These are phyloP conservation scores for Choanephora cucurbitarum DNA, from an alignment of 371 early-diverging fungal genomes.

Conservation along the genomic window DNA sequence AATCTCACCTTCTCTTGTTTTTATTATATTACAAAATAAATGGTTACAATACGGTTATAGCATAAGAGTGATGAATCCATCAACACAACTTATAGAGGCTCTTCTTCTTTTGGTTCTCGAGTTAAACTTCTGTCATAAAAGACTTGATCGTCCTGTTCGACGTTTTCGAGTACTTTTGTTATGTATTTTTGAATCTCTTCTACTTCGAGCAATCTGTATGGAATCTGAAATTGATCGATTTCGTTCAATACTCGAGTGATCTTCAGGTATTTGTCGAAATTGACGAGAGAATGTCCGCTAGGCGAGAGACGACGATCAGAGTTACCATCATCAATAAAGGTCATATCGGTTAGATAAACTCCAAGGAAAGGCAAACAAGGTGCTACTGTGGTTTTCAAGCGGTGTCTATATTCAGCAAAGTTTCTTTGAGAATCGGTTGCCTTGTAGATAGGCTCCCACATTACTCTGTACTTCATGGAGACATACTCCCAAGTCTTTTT, in stretches of 20 bases:
- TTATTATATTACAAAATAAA: no score
- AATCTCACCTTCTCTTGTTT: no score
- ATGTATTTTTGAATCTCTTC: conserved; percentile 55
- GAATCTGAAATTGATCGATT: conserved; percentile 79
- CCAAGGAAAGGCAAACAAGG: conserved; percentile 86
- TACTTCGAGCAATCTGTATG: conserved; percentile 61
- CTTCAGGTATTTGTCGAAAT: conserved; percentile 81
- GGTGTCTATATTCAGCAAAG: conserved; percentile 75
- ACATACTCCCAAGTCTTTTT: conserved; percentile 74
- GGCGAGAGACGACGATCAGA: conserved; percentile 40
- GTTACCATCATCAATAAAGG: conserved; percentile 70
- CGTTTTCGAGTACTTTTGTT: conserved; percentile 32
- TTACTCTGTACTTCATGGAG: conserved; percentile 52
- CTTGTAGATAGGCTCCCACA: conserved; percentile 56
- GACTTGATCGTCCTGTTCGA: conserved; percentile 44
- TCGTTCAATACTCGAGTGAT: conserved; percentile 70
- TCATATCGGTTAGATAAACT: conserved; percentile 86
- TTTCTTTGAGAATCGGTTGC: conserved; percentile 72
- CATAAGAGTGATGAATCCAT: no score
- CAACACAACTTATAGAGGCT: neutral
- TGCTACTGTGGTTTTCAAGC: conserved; percentile 60
- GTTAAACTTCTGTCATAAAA: conserved; percentile 44
- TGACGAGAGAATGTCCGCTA: conserved; percentile 57
- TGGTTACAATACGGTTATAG: no score
- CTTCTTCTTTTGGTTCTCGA: conserved; percentile 49